Base-by-base conservation (phyloP, 1,139 yeast species). In the Blastobotrys buckinghamii region DNA sequence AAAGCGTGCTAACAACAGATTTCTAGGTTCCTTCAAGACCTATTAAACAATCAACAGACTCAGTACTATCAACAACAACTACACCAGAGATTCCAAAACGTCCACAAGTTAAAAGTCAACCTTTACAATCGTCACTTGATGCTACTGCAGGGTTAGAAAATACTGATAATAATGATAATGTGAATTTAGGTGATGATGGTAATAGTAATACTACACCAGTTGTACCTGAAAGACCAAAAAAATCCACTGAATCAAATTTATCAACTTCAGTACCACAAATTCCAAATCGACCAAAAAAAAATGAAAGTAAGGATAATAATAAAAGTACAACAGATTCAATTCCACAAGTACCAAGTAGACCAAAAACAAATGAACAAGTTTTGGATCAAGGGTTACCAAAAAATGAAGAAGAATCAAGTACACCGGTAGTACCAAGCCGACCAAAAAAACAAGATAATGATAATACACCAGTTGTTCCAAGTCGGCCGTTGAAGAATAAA, bases 231-330 rank as follows among this genome's bases (percentile, higher is more conserved):
- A 6, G 38, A 17, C 38, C 38, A 6, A 35, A 10, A 8, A 29
- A 29, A 4, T 29, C 32, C 3, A 3, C 9, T 3, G 32, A 29
- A 6, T 29, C 32, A 6, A 6, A 29, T 6, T 17, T 33, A 15
- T 24, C 50, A 20, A 35, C 45, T n/a, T 24, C 45, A 6, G 29
- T 48, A n/a, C 49, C 51, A n/a, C 22, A 37, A 38, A 29, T 49
- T 35, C 50, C 52, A 17, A 47, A 26, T 6, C 36, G 50, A 16
- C 50, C 47, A 6, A 10, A 13, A 2, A 38, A 38, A 22, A 37
- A 17, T 3, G n/a, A 29, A 6, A 12, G 9, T 29, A 3, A 5
- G 4, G 12, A 29, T 10, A 10, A 29, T 12, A 9, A 29, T 29
- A 12, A 12, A 6, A 13, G 3, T 12, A 10, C 4, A 6, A 6